Base-by-base conservation (phyloP, 192 early-diverging fungal species). In the Gigaspora rosea region DNA sequence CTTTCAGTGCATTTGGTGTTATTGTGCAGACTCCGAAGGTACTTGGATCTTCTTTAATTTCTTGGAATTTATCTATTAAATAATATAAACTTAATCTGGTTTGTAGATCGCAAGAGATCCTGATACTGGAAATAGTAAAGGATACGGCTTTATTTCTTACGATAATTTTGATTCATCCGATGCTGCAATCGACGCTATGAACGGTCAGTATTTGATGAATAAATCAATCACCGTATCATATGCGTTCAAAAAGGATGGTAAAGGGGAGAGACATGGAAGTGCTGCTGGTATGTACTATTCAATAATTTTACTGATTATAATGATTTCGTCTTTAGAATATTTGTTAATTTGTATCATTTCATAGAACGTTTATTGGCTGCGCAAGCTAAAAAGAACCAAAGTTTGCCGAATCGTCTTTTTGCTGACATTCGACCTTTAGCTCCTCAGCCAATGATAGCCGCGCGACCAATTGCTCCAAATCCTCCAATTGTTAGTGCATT, bases 191-290 rank as follows among this genome's bases (percentile, higher is more conserved):
- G 95, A 97, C 83, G 94, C 95, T 3, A 96, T 99, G 98, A 94
- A 99, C 80, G 94, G 95, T 9, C 97, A 98, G 83, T 98, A 93
- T 82, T 80, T 99, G 82, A 94, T 93, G 82, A 95, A 96, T 80
- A 97, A 96, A 79, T 91, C 92, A 36, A 93, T 99, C 73, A 90
- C 85, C 41, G 97, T 97, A 9, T 85, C 85, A 16, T 99, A 96
- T 85, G 95, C 97, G 2, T 95, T 96, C 79, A 99, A 98, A 82
- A 99, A 99, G 84, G 98, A 99, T 77, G 96, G 95, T 35, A 95
- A 96, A 82, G 98, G 98, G 35, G 97, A 98, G 80, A 79, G 96
- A 20, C 98, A 99, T 78, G 98, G 98, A 69, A 93, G 93, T 49
- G 95, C 95, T 0, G 95, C 96, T 36, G 91, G 91, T 92, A 85